A percentile compares a stretch with the other conserved stretches of the same genome.
Evolutionary conservation across 495 filamentous ascomycete species (phyloP).

Genomic region (Penicillium desertorum): DNA sequence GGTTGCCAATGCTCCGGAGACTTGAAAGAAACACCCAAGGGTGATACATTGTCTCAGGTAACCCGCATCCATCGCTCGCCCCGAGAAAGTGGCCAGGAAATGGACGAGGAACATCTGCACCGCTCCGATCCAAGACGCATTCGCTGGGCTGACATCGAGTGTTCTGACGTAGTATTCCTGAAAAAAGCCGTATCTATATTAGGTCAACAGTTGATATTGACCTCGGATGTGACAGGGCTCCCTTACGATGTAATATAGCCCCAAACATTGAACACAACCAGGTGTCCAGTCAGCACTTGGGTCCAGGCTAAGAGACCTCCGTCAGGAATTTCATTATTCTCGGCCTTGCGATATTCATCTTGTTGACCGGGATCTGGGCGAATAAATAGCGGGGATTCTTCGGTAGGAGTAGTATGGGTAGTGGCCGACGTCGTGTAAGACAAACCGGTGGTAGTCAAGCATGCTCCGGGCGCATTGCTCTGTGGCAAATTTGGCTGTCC

Average conservation of each 20-base stretch:
- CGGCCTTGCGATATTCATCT: constrained; percentile 5
- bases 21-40: constrained; percentile 50
- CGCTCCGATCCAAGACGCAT: constrained; percentile 61
- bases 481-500: neutral
- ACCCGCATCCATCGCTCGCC: constrained; percentile 58
- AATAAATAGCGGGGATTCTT: constrained; percentile 2
- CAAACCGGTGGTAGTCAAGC: neutral
- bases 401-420: neutral
- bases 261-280: constrained; percentile 63
- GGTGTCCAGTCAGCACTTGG: constrained; percentile 54
- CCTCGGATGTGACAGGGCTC: neutral
- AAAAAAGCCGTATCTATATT: constrained; percentile 62
- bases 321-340: constrained; percentile 28
- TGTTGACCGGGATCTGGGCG: neutral
- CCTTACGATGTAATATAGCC: constrained; percentile 52
- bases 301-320: constrained; percentile 55
- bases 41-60: constrained; percentile 56
- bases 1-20: constrained; percentile 65
- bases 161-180: constrained; percentile 62
- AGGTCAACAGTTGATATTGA: neutral
- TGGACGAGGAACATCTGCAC: constrained; percentile 37
- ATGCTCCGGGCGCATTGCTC: neutral
- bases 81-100: constrained; percentile 43
- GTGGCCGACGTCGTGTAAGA: constrained; percentile 2
- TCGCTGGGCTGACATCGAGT: constrained; percentile 46